Conservation (phyloP, 2,329 filamentous ascomycete genomes). For the Calonectria fujianensis region DNA sequence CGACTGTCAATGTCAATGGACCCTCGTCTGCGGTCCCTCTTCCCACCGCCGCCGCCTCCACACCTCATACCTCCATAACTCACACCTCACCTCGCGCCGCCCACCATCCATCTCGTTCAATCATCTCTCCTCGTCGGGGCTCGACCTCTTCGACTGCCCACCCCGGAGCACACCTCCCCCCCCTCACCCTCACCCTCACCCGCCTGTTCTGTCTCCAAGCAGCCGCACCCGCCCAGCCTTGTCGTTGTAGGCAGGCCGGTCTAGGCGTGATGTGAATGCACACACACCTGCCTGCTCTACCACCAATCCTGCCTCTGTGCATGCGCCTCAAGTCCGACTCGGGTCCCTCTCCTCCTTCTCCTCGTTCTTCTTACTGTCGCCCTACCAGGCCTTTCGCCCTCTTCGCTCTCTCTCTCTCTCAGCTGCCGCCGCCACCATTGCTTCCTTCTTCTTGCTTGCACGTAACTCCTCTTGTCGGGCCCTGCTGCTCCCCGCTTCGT, state of each 20-base stretch:
- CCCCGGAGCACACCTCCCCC: constrained; percentile 27
- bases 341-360: constrained; percentile 13
- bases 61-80: constrained; percentile 29
- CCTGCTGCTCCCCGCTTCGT: constrained; percentile 23
- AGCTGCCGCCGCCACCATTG: constrained; percentile 12
- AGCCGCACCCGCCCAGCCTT: constrained; percentile 33
- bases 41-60: constrained; percentile 37
- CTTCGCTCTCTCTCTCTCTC: constrained; percentile 11
- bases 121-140: constrained; percentile 14
- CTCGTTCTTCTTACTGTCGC: constrained; percentile 5
- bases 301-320: constrained; percentile 29
- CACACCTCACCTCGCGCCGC: constrained; percentile 23
- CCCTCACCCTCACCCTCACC: constrained; percentile 18
- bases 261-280: constrained; percentile 42
- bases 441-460: background rate
- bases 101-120: constrained; percentile 25
- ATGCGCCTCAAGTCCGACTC: constrained; percentile 36
- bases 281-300: constrained; percentile 32
- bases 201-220: constrained; percentile 23
- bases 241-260: constrained; percentile 26
- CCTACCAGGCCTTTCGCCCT: constrained; percentile 17
- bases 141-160: constrained; percentile 24
- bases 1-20: constrained; percentile 32
- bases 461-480: constrained; percentile 14
- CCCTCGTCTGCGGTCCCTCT: constrained; percentile 26